A percentile compares a stretch with the other conserved stretches of the same genome.
Conservation (phyloP, 2,329 filamentous ascomycete genomes). For the Cladophialophora immunda region DNA sequence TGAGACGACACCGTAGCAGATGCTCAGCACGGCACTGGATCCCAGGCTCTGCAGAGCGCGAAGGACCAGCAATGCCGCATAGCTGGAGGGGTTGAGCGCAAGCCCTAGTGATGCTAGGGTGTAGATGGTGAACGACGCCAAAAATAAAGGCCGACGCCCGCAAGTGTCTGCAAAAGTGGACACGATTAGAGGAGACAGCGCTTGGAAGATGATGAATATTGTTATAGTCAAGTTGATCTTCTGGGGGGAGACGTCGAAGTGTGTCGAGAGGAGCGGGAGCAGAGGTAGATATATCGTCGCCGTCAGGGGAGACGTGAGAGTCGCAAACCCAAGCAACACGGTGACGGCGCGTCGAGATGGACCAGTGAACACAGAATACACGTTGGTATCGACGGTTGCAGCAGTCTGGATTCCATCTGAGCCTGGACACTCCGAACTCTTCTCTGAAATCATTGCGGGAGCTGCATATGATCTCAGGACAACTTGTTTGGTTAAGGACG, state of each 20-base stretch:
- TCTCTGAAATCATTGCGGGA: too few species aligned
- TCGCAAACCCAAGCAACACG: background rate
- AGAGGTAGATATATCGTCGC: background rate
- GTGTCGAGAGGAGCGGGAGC: background rate
- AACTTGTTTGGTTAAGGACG: too few species aligned
- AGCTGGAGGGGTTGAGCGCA: conserved; percentile 48
- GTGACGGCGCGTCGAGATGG: background rate
- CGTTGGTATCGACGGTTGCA: too few species aligned
- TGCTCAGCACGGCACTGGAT: conserved; percentile 50
- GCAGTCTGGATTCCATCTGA: too few species aligned
- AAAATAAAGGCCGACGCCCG: conserved; percentile 59
- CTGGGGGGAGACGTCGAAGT: conserved; percentile 41
- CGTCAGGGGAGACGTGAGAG: conserved; percentile 2
- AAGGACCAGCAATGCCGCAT: conserved; percentile 48
- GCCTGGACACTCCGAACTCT: too few species aligned
- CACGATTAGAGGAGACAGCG: conserved; percentile 60
- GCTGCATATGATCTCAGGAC: too few species aligned
- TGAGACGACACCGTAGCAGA: conserved; percentile 51
- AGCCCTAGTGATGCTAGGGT: conserved; percentile 53
- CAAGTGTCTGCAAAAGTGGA: conserved; percentile 59
- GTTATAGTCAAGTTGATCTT: conserved; percentile 44
- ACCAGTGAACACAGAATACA: too few species aligned
- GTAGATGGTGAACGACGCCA: conserved; percentile 55
- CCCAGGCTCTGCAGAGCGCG: conserved; percentile 55
- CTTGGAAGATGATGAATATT: conserved; percentile 58